Evolutionary conservation across 228 moss, liverwort and hornwort species (phyloP).

Genomic region (Sphagnum fallax): DNA sequence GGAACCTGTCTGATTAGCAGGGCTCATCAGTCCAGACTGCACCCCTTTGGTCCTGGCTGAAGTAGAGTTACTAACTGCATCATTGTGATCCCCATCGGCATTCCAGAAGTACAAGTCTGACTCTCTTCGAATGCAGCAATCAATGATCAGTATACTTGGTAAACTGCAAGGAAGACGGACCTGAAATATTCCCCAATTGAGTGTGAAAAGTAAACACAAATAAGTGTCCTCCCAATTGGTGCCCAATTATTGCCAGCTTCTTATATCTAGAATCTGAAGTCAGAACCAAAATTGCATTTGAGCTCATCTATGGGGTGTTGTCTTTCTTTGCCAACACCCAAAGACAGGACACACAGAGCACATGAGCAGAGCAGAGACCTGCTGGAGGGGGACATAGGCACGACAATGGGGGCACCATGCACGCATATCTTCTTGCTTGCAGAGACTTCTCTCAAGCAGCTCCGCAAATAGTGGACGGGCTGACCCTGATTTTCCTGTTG

Average conservation of each 20-base stretch:
- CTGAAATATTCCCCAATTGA: slow-evolving; percentile 17
- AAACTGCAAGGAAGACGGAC: slow-evolving; percentile 43
- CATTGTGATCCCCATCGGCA: slow-evolving; percentile 40
- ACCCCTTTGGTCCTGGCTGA: slow-evolving; percentile 13
- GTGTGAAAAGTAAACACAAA: not conserved
- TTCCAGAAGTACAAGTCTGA: slow-evolving; percentile 56
- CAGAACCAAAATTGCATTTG: no score
- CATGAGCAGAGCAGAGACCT: slow-evolving; percentile 16
- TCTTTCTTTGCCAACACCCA: no score
- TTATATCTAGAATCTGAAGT: no score
- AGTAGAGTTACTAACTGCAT: slow-evolving; percentile 13
- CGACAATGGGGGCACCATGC: slow-evolving; percentile 63
- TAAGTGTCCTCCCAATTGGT: not conserved
- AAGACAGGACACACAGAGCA: no score
- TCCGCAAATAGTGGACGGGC: slow-evolving; percentile 52
- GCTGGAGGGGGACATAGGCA: slow-evolving; percentile 56
- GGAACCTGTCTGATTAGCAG: slow-evolving; percentile 13
- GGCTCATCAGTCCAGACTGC: slow-evolving; percentile 11
- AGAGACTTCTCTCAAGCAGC: slow-evolving; percentile 51
- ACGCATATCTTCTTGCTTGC: slow-evolving; percentile 67
- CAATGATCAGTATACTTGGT: slow-evolving; percentile 44
- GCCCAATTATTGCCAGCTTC: no score
- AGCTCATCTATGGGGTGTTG: no score
- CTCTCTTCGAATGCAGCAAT: slow-evolving; percentile 61
- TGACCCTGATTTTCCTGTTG: slow-evolving; percentile 41